Evolutionary conservation across 306 rosid genomes (phyloP), one percentile per base, ranked within the genome.

Genomic region (Styphnolobium japonicum): DNA sequence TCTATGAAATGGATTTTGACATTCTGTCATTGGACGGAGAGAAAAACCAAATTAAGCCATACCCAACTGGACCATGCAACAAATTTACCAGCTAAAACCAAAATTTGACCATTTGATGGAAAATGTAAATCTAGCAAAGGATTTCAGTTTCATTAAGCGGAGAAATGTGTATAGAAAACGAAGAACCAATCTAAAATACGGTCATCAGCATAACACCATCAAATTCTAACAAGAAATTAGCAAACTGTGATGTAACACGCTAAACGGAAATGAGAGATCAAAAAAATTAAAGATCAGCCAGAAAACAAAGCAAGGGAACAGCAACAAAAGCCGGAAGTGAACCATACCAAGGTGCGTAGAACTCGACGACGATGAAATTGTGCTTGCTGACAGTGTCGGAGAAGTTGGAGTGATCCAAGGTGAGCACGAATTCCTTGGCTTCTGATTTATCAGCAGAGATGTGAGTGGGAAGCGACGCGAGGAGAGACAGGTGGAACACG

Each of bases 331-430:
- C 31, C 31, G 31, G 61, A 5, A 4, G 16, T 2, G 52, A 75
- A 37, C 0, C 61, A 12, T 87, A 91, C 97, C 92, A 89, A 0
- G 97, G 97, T 25, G 97, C 92, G 86, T 88, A 89, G 81, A 92
- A 92, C 85, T 92, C 94, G 37, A 92, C 92, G 66, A 89, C 97
- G 65, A 92, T 48, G 87, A 92, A 89, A 19, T 88, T 75, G 79
- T 86, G 87, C 84, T 86, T 89, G 86, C 67, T 51, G 55, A 92
- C 56, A 5, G 85, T 86, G 23, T 86, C 92, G 1, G 86, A 75
- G 87, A 92, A 92, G 87, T 92, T 92, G 34, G 94, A 83, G 79
- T 80, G 84, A 71, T 86, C 94, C 80, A 92, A 65, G 67, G 90
- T 81, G 82, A 92, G 88, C 10, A 92, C 97, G 76, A 77, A 84